phyloP scores from a whole-genome alignment of 169 alveolate genomes.

The Plasmodium falciparum region DNA sequence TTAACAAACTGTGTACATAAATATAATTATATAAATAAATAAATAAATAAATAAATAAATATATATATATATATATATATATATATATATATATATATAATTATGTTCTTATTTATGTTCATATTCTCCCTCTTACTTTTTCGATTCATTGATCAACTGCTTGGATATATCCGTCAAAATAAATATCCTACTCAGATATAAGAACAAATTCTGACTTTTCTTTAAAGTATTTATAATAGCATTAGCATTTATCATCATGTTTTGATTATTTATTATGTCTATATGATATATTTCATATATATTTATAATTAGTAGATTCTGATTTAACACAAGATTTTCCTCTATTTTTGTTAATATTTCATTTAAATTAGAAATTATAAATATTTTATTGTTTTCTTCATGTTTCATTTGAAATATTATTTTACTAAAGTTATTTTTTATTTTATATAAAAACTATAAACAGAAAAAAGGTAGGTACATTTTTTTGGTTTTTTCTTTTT shows the following conservation, averaged over 20 bases:
- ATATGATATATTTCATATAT: slow-evolving; percentile 68
- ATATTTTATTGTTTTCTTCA: slow-evolving; percentile 64
- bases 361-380: slow-evolving; percentile 61
- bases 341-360: slow-evolving; percentile 69
- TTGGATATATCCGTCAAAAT: slow-evolving; percentile 68
- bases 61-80: neutral
- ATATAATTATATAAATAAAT: too few species aligned
- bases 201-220: slow-evolving; percentile 66
- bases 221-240: slow-evolving; percentile 40
- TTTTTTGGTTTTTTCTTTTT: too few species aligned
- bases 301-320: slow-evolving; percentile 53
- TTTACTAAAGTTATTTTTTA: slow-evolving; percentile 68
- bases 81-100: neutral
- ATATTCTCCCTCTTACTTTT: slow-evolving; percentile 42
- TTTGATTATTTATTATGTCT: slow-evolving; percentile 71
- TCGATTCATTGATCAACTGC: slow-evolving; percentile 56
- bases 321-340: slow-evolving; percentile 69
- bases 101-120: neutral
- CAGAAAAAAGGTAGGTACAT: neutral
- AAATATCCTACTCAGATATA: slow-evolving; percentile 63
- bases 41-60: neutral
- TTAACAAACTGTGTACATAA: too few species aligned
- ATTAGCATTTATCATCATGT: slow-evolving; percentile 74
- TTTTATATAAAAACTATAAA: slow-evolving; percentile 45
- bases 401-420: slow-evolving; percentile 74